A percentile compares a stretch with the other conserved stretches of the same genome.
Evolutionary conservation across 2,329 filamentous ascomycete species (phyloP).

Genomic region (Ophiocordyceps polyrhachis-furcata): DNA sequence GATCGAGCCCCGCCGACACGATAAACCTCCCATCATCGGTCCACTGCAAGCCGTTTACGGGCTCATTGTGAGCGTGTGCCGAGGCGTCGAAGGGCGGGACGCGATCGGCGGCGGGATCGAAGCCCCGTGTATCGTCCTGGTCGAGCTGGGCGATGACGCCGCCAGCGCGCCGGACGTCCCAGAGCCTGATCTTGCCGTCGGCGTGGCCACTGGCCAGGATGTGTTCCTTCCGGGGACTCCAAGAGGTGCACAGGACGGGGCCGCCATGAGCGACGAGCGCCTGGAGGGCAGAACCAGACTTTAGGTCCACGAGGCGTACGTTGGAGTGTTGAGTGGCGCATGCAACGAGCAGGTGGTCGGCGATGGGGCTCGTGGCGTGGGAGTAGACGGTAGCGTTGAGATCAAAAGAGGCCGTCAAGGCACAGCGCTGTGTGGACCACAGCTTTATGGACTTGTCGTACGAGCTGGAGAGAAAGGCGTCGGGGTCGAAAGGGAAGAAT

Average conservation of each 20-base stretch:
- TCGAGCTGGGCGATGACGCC: conserved; percentile 62
- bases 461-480: conserved; percentile 57
- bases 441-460: conserved; percentile 64
- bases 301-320: conserved; percentile 70
- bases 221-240: conserved; percentile 68
- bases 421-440: conserved; percentile 47
- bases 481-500: conserved; percentile 63
- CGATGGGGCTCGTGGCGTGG: conserved; percentile 58
- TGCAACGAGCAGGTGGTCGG: conserved; percentile 60
- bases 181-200: conserved; percentile 68
- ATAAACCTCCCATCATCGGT: conserved; percentile 61
- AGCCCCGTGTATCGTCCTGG: conserved; percentile 62
- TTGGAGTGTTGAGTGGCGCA: conserved; percentile 75
- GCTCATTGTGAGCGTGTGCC: conserved; percentile 54
- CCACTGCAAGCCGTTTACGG: conserved; percentile 75
- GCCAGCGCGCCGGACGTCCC: conserved; percentile 69
- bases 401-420: conserved; percentile 45
- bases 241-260: conserved; percentile 50
- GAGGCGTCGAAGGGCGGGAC: conserved; percentile 24
- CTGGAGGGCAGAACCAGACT: conserved; percentile 56
- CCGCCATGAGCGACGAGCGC: conserved; percentile 50
- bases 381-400: conserved; percentile 53
- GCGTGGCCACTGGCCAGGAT: conserved; percentile 69
- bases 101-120: conserved; percentile 23
- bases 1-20: conserved; percentile 67